phyloP scores from a whole-genome alignment of 257 asterid genomes.

The Striga asiatica region DNA sequence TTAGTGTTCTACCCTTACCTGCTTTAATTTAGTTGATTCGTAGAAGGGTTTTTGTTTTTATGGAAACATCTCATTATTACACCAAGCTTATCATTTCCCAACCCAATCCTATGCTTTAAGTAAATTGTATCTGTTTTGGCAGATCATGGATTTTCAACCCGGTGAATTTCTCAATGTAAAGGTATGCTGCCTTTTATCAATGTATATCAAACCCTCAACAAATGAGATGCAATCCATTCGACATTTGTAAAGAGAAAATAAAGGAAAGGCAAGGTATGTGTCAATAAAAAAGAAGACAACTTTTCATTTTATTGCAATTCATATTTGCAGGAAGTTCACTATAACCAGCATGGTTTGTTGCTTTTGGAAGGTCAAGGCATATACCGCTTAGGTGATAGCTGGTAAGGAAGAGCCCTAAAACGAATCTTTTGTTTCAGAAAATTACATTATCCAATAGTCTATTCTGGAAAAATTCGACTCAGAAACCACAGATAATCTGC shows the following conservation, averaged over 20 bases:
- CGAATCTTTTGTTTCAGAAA: not conserved
- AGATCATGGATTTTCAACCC: slow-evolving; percentile 98
- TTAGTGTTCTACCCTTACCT: not conserved
- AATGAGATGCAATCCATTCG: not conserved
- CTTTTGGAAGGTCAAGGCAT: slow-evolving; percentile 95
- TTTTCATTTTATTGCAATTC: slow-evolving; percentile 6
- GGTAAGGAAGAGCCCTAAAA: slow-evolving; percentile 30
- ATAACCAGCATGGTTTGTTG: slow-evolving; percentile 86
- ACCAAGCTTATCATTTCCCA: not conserved
- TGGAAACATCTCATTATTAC: not conserved
- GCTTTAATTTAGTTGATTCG: not conserved
- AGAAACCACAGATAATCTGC: too few relatives aligned
- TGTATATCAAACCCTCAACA: not conserved
- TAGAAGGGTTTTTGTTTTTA: not conserved
- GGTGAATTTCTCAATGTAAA: slow-evolving; percentile 94
- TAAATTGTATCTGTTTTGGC: slow-evolving; percentile 18
- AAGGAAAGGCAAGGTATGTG: not conserved
- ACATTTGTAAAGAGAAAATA: not conserved
- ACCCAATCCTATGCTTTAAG: not conserved
- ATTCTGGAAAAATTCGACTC: not conserved
- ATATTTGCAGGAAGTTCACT: slow-evolving; percentile 77
- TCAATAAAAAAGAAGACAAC: not conserved
- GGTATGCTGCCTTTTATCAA: slow-evolving; percentile 31
- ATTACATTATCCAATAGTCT: not conserved
- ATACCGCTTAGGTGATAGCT: slow-evolving; percentile 86